Percentiles rank a stretch among this genome's conserved stretches.
Conservation (phyloP, 805 yeast genomes). For the Kuraishia piskuri region DNA sequence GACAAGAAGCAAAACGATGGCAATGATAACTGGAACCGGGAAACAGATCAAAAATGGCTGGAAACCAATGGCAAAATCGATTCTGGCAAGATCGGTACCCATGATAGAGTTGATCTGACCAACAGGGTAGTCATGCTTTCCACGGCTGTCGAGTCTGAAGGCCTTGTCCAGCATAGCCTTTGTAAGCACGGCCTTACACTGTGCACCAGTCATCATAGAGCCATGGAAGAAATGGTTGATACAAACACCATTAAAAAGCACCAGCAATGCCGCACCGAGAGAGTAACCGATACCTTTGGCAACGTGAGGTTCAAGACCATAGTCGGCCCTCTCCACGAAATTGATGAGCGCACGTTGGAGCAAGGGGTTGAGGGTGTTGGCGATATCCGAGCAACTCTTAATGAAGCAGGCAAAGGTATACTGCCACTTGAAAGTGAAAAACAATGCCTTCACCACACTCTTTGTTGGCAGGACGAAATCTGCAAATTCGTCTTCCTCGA, state of each 20-base stretch:
- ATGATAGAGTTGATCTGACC: slow-evolving; percentile 70
- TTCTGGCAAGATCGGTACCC: slow-evolving; percentile 75
- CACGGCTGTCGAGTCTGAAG: slow-evolving; percentile 45
- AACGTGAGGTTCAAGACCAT: slow-evolving; percentile 29
- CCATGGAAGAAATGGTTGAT: slow-evolving; percentile 59
- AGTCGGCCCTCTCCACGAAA: slow-evolving; percentile 45
- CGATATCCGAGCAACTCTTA: slow-evolving; percentile 38
- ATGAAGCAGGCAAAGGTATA: slow-evolving; percentile 31
- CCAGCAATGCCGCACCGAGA: slow-evolving; percentile 54
- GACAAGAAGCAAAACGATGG: slow-evolving; percentile 53
- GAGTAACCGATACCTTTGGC: slow-evolving; percentile 72
- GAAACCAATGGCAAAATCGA: slow-evolving; percentile 68
- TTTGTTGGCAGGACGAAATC: slow-evolving; percentile 13
- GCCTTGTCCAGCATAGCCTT: slow-evolving; percentile 66
- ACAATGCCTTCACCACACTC: slow-evolving; percentile 29
- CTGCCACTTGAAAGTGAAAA: slow-evolving; percentile 37
- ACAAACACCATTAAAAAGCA: slow-evolving; percentile 36
- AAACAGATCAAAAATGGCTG: slow-evolving; percentile 55
- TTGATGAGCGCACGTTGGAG: slow-evolving; percentile 55
- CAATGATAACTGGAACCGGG: slow-evolving; percentile 55
- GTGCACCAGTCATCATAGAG: slow-evolving; percentile 61
- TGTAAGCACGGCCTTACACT: slow-evolving; percentile 61
- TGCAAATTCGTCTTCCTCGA: slow-evolving; percentile 20
- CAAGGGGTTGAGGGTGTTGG: slow-evolving; percentile 54
- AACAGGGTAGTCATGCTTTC: slow-evolving; percentile 52